Evolutionary conservation across 805 yeast species (phyloP), one percentile per base, ranked within the genome.

Genomic region (Vanderwaltozyma yarrowii): DNA sequence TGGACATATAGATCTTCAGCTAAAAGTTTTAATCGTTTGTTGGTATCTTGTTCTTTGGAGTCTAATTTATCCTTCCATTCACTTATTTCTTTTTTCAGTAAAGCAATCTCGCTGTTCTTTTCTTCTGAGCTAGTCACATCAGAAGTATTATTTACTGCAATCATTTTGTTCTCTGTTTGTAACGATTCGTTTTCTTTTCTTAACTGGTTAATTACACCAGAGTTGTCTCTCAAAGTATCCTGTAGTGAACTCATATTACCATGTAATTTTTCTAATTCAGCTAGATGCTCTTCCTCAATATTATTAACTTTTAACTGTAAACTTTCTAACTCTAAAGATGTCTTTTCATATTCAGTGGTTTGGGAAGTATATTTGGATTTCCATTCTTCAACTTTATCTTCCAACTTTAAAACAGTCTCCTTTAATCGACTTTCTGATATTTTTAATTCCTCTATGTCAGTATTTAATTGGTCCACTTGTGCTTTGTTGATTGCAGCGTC

Each of bases 1-100:
- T 80, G 87, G 28, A 73, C 67, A 50, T 82, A 82, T 10, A 83
- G 62, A 47, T 78, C 84, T 42, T 76, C 78, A 0, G 88, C 83
- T 33, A 82, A 60, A 44, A 74, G 71, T 44, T 76, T 75, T 28
- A 80, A 59, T 49, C 74, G 71, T 40, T 65, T 66, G 43, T 76
- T 78, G 3, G 74, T 63, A 15, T 71, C 74, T 20, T 57, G 56
- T 39, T 76, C 78, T 21, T 68, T 66, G 2, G 58, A 27, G 1
- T 40, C 44, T 25, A 50, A 54, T 44, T 70, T 70, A 2, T 53
- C 53, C 21, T 61, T 61, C 30, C 62, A 51, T 8, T 48, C 49
- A 19, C 48, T 45, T 2, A 63, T 41, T 29, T 53, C 54, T 2
- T 46, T 39, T 19, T 48, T 53, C n/a, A 64, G 37, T 12, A 21